Conservation (phyloP, 257 asterid genomes). For the Nicotiana noctiflora region DNA sequence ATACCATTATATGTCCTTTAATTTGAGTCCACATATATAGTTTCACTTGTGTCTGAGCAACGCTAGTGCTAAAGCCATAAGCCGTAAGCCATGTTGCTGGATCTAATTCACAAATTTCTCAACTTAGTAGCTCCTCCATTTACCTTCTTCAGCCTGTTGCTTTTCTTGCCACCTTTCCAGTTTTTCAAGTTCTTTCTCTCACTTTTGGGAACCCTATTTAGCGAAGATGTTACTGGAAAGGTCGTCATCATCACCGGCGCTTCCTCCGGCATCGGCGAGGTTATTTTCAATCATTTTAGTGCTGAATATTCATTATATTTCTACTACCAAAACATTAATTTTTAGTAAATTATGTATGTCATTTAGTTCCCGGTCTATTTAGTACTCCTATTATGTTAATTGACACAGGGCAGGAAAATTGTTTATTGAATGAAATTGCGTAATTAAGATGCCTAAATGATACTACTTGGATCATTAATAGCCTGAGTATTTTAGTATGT, state of each 20-base stretch:
- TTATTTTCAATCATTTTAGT: not conserved
- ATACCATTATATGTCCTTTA: not conserved
- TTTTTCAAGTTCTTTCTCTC: conserved; percentile 24
- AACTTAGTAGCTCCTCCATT: conserved; percentile 36
- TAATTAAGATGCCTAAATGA: too few relatives aligned
- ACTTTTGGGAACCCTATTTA: conserved; percentile 35
- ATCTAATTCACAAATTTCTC: conserved; percentile 7
- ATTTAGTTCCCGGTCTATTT: too few relatives aligned
- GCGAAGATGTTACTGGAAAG: conserved; percentile 50
- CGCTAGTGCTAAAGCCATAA: too few relatives aligned
- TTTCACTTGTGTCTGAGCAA: not conserved
- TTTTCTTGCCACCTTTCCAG: conserved; percentile 36
- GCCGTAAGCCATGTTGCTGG: not conserved
- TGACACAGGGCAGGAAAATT: too few relatives aligned
- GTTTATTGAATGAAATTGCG: too few relatives aligned
- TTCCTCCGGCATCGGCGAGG: conserved; percentile 85
- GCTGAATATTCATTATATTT: not conserved
- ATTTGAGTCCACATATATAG: not conserved
- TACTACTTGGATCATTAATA: too few relatives aligned
- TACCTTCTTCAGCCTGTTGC: conserved; percentile 21
- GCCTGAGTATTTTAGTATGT: too few relatives aligned
- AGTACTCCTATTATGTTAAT: too few relatives aligned
- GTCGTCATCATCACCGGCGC: conserved; percentile 71
- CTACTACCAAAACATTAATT: too few relatives aligned
- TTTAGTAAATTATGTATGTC: too few relatives aligned